phyloP scores from a whole-genome alignment of 106 monocot species.

The Acorus gramineus region DNA sequence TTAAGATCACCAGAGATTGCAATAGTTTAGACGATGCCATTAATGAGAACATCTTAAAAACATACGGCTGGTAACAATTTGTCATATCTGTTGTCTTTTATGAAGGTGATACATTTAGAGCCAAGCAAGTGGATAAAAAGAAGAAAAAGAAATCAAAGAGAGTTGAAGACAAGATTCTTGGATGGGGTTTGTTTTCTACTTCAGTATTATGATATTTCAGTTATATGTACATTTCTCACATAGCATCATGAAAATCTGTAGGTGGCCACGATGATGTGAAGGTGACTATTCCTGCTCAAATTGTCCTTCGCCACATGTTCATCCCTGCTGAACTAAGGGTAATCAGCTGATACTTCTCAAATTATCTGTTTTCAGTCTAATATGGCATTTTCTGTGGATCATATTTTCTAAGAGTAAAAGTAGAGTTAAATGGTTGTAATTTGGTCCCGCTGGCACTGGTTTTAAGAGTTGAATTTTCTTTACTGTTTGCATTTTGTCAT shows the following conservation, averaged over 20 bases:
- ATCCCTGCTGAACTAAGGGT: constrained; percentile 90
- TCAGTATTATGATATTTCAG: not conserved
- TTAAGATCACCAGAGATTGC: too few relatives aligned
- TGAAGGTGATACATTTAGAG: constrained; percentile 74
- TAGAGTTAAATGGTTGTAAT: too few relatives aligned
- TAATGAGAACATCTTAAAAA: too few relatives aligned
- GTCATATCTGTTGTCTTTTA: constrained; percentile 1
- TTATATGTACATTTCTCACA: too few relatives aligned
- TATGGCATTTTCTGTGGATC: too few relatives aligned
- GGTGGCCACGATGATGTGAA: constrained; percentile 96
- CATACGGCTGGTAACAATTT: not conserved
- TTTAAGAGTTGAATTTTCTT: too few relatives aligned
- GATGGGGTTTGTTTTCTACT: constrained; percentile 61
- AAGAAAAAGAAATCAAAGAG: constrained; percentile 88
- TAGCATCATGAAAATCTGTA: constrained; percentile 8
- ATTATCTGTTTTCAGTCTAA: too few relatives aligned
- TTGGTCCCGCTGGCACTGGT: too few relatives aligned
- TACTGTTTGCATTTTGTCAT: too few relatives aligned
- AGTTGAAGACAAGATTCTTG: constrained; percentile 95
- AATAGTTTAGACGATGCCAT: too few relatives aligned
- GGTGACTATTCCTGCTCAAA: constrained; percentile 51
- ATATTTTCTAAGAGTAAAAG: too few relatives aligned
- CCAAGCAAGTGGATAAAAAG: constrained; percentile 71
- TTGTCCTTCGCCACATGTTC: constrained; percentile 81
- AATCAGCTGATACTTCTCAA: constrained; percentile 1